phyloP scores from a whole-genome alignment of 306 rosid genomes.

The Aeschynomene evenia region DNA sequence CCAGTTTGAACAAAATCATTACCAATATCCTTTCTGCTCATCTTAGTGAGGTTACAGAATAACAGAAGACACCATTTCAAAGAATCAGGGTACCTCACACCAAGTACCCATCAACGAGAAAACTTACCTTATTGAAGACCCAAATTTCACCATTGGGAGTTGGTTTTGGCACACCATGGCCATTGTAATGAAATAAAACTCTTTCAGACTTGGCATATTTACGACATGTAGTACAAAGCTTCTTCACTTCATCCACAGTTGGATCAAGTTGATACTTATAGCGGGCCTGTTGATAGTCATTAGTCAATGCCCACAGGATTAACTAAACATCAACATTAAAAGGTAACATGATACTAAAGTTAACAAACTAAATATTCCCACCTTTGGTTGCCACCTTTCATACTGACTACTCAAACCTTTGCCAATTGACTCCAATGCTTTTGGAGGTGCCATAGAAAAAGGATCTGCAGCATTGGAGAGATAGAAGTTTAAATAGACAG shows the following conservation, averaged over 20 bases:
- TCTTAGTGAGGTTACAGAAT: too few relatives aligned
- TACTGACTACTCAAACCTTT: conserved; percentile 80
- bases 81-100: background rate
- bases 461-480: conserved; percentile 65
- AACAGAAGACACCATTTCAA: too few relatives aligned
- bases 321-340: conserved; percentile 30
- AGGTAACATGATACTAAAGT: conserved; percentile 20
- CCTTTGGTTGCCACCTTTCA: conserved; percentile 99
- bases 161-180: conserved; percentile 99
- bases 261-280: conserved; percentile 93
- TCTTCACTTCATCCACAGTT: conserved; percentile 94
- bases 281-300: conserved; percentile 65
- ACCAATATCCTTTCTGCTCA: too few relatives aligned
- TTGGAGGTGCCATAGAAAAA: conserved; percentile 87
- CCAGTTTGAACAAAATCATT: too few relatives aligned
- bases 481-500: background rate
- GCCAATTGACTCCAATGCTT: conserved; percentile 94
- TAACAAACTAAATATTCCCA: conserved; percentile 34
- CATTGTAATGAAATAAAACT: conserved; percentile 96
- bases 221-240: conserved; percentile 93
- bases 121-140: conserved; percentile 92
- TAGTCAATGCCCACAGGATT: conserved; percentile 28
- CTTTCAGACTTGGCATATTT: conserved; percentile 84
- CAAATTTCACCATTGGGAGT: conserved; percentile 97
- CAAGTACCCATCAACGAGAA: conserved; percentile 1